These are phyloP conservation scores for Exserohilum rostratum DNA, from an alignment of 2,329 filamentous ascomycete species.

Conservation along the genomic window DNA sequence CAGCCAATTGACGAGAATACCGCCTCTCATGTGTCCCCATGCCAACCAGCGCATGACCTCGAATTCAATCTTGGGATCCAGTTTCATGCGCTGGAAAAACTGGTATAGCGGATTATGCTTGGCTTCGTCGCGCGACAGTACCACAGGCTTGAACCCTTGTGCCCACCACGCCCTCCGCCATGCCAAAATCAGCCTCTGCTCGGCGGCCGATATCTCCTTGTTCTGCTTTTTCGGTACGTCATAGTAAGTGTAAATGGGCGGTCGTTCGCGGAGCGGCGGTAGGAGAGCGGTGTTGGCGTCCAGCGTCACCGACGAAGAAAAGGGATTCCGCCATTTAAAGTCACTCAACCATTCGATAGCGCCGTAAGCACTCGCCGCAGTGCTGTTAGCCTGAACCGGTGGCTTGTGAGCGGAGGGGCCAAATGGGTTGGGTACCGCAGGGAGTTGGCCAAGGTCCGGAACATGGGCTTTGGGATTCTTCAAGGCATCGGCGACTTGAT, in stretches of 20 bases:
- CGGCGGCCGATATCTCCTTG: slow-evolving; percentile 69
- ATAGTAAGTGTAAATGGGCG: slow-evolving; percentile 89
- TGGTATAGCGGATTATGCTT: slow-evolving; percentile 81
- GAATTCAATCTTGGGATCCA: slow-evolving; percentile 51
- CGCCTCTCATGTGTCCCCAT: slow-evolving; percentile 89
- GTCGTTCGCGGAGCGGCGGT: slow-evolving; percentile 73
- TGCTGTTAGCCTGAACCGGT: slow-evolving; percentile 79
- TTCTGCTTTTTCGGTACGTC: slow-evolving; percentile 71
- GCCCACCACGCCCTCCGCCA: slow-evolving; percentile 98
- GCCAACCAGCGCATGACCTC: slow-evolving; percentile 86
- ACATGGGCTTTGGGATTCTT: slow-evolving; percentile 46
- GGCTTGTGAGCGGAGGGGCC: slow-evolving; percentile 71
- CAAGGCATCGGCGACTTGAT: slow-evolving; percentile 46
- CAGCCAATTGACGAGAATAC: slow-evolving; percentile 78
- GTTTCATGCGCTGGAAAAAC: slow-evolving; percentile 62
- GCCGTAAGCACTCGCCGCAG: slow-evolving; percentile 60
- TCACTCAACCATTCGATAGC: slow-evolving; percentile 85
- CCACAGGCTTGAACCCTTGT: slow-evolving; percentile 84
- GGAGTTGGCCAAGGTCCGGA: slow-evolving; percentile 39
- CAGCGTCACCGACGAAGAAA: slow-evolving; percentile 78
- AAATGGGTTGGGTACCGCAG: slow-evolving; percentile 66
- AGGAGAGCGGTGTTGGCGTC: slow-evolving; percentile 85
- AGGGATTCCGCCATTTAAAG: slow-evolving; percentile 89
- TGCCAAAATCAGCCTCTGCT: slow-evolving; percentile 78
- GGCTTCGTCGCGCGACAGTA: slow-evolving; percentile 80